These are phyloP conservation scores for Lumnitzera littorea DNA, from an alignment of 345 rosid genomes.

Conservation along the genomic window DNA sequence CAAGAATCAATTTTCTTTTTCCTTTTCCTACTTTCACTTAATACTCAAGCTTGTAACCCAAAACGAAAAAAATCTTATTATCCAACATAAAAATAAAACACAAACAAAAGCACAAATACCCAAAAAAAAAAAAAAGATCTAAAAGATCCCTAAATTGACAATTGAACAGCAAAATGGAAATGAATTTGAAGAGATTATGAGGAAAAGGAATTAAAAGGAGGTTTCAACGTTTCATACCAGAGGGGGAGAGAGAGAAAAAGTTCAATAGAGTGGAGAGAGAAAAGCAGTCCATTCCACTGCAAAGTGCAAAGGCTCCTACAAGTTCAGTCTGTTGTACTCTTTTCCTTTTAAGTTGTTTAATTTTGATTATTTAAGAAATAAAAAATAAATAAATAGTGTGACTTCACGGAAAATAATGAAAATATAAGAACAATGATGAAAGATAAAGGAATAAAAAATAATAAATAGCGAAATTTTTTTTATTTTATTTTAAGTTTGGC, in stretches of 20 bases:
- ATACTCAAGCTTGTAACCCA: conserved; percentile 13
- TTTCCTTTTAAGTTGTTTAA: conserved; percentile 4
- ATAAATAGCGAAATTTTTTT: too few species aligned
- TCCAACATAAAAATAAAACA: neutral
- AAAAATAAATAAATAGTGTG: neutral
- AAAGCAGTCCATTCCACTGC: conserved; percentile 2
- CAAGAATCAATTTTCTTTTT: neutral
- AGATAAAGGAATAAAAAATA: too few species aligned
- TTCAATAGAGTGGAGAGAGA: too few species aligned
- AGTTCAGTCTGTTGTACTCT: conserved; percentile 4
- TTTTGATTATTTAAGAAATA: neutral
- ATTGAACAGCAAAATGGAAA: conserved; percentile 1
- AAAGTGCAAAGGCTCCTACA: neutral
- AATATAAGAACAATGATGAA: too few species aligned
- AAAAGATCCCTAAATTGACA: conserved; percentile 1
- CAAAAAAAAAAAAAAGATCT: neutral
- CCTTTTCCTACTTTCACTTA: conserved; percentile 5
- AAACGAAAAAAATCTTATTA: neutral
- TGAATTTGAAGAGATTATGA: conserved; percentile 1
- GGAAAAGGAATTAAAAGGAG: conserved; percentile 4
- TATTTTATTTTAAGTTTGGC: neutral
- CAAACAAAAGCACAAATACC: neutral
- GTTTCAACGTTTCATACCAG: neutral
- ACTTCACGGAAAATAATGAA: conserved; percentile 3
- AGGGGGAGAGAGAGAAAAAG: neutral